These are phyloP conservation scores for Neurospora pannonica DNA, from an alignment of 495 filamentous ascomycete species.

Conservation along the genomic window DNA sequence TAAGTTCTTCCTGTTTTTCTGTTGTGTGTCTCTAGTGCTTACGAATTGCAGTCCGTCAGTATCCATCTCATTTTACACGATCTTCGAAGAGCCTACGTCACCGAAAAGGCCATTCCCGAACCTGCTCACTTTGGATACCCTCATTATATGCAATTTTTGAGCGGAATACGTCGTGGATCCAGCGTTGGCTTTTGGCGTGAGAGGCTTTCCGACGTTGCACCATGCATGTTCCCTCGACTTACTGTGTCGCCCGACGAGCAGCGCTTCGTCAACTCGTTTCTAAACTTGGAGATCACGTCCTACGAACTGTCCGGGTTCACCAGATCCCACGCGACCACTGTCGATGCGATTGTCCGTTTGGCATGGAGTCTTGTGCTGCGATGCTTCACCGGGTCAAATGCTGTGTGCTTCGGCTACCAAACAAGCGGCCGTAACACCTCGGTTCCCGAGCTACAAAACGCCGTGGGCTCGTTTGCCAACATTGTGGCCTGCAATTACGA, in stretches of 20 bases:
- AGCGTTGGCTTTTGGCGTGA: conserved; percentile 36
- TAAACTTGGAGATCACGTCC: conserved; percentile 29
- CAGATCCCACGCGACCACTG: conserved; percentile 19
- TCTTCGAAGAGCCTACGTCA: conserved; percentile 31
- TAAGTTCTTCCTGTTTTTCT: neutral
- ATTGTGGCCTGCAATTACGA: conserved; percentile 27
- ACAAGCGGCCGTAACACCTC: conserved; percentile 32
- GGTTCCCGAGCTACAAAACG: conserved; percentile 24
- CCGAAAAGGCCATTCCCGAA: conserved; percentile 19
- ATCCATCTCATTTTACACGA: conserved; percentile 34
- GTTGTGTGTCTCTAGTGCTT: neutral
- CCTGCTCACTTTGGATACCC: conserved; percentile 25
- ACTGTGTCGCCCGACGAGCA: conserved; percentile 9
- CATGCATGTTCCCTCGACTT: conserved; percentile 32
- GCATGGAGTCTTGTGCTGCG: conserved; percentile 37
- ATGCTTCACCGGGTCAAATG: conserved; percentile 30
- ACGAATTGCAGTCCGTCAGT: conserved; percentile 23
- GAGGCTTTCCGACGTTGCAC: conserved; percentile 22
- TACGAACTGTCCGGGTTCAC: conserved; percentile 28
- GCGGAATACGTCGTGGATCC: conserved; percentile 16
- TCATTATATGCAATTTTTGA: conserved; percentile 30
- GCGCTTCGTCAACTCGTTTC: conserved; percentile 23
- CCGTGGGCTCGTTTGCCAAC: conserved; percentile 36
- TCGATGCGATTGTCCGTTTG: conserved; percentile 32
- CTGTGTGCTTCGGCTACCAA: conserved; percentile 36